phyloP scores from a whole-genome alignment of 2,329 filamentous ascomycete genomes.

The Trichoderma sp. region DNA sequence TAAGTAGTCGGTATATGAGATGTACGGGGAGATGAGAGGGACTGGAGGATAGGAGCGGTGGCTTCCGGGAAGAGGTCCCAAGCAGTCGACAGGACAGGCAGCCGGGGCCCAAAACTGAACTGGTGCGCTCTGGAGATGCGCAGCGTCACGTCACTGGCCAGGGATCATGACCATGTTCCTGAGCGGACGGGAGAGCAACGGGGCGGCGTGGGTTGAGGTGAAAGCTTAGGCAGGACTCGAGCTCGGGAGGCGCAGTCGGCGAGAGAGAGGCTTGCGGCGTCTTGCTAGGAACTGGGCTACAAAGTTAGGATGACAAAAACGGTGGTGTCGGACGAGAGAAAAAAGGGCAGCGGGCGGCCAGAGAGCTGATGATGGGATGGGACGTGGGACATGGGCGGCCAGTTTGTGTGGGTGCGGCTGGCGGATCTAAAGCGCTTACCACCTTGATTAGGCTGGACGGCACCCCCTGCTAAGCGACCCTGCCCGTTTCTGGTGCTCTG shows the following conservation, averaged over 20 bases:
- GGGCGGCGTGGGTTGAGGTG: neutral
- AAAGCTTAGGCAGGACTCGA: constrained; percentile 5
- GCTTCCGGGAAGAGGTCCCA: neutral
- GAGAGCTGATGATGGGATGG: constrained; percentile 18
- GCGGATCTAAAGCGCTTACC: constrained; percentile 19
- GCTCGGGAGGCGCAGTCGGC: constrained; percentile 13
- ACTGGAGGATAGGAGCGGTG: neutral
- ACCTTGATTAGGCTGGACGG: constrained; percentile 16
- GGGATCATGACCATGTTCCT: constrained; percentile 36
- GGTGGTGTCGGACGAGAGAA: constrained; percentile 15
- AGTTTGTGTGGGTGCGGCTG: constrained; percentile 15
- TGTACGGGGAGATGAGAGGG: neutral
- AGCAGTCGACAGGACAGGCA: constrained; percentile 14
- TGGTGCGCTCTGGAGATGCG: constrained; percentile 23
- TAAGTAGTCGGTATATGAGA: constrained; percentile 17
- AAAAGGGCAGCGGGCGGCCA: constrained; percentile 16
- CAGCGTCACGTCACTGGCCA: constrained; percentile 31
- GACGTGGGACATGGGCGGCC: constrained; percentile 2
- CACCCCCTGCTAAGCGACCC: constrained; percentile 15
- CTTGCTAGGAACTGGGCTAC: neutral
- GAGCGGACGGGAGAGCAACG: constrained; percentile 8
- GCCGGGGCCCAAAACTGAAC: constrained; percentile 8
- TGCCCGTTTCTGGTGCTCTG: constrained; percentile 1
- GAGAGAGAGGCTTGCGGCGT: constrained; percentile 14
- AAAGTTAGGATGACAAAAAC: neutral